Base-by-base conservation (phyloP, 2,329 filamentous ascomycete genomes). In the Blastomyces silverae region DNA sequence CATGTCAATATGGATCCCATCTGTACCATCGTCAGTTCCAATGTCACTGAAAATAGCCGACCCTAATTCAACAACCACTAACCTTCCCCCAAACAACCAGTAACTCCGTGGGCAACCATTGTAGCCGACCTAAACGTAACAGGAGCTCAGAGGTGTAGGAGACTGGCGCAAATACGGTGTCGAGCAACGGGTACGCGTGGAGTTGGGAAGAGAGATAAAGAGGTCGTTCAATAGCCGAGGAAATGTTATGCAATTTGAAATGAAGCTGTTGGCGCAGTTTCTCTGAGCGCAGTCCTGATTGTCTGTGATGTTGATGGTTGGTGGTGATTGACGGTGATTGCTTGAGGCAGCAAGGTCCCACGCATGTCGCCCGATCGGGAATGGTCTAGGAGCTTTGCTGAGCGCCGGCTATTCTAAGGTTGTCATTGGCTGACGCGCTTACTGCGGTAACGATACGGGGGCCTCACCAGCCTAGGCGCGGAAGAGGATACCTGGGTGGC, bases 1-100 rank as follows among this genome's bases (percentile, higher is more conserved):
- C 94, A 99, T 99, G 77, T 99, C 94, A 72, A 99, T 84, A 79
- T 99, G 94, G 77, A 99, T 97, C 77, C 94, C 94, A 92, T 99
- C 94, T 97, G 73, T 20, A 59, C 46, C 56, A 64, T 62, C 65
- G 57, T 66, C 58, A 66, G 68, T 66, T 71, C 71, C 67, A 62
- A 39, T 39, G 7, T 13, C 31, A 37, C 46, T 13, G 17, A 13
- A 31, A 46, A 44, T n/a, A 20, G n/a, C 15, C 34, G 46, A 13
- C 50, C 2, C 8, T n/a, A 11, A 46, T 57, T n/a, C 31, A 39
- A 22, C 34, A 57, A 37, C 60, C 22, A 62, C 67, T 8, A 15
- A 69, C 68, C 68, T 65, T 69, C 68, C 3, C 68, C 66, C 56
- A 69, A 65, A 58, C 59, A 63, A 28, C 68, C 68, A 39, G 64